Percentiles rank a stretch among this genome's conserved stretches.
Evolutionary conservation across 2,329 filamentous ascomycete genomes (phyloP).

Genomic region (Sclerotinia spermophila): DNA sequence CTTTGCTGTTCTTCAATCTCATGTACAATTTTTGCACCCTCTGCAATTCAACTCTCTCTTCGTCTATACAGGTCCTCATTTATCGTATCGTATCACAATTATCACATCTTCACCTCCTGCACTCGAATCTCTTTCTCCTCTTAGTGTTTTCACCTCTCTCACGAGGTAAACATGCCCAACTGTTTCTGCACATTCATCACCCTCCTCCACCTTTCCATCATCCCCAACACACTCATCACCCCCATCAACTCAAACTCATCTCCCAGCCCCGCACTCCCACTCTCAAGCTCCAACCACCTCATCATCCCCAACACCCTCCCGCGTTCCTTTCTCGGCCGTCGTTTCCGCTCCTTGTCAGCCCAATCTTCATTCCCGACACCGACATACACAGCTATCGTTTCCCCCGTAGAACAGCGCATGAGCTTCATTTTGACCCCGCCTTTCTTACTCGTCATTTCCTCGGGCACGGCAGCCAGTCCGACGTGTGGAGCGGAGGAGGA

Average conservation of each 20-base stretch:
- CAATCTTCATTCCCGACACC: conserved; percentile 23
- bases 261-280: conserved; percentile 24
- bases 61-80: background rate
- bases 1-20: background rate
- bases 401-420: conserved; percentile 27
- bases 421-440: conserved; percentile 29
- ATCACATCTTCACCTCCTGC: background rate
- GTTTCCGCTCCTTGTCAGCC: conserved; percentile 25
- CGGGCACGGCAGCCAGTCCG: background rate
- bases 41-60: background rate
- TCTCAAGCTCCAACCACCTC: conserved; percentile 15
- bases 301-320: conserved; percentile 10
- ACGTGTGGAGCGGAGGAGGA: background rate
- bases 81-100: background rate
- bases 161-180: conserved; percentile 18
- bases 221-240: conserved; percentile 28
- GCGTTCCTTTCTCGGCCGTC: conserved; percentile 23
- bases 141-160: background rate
- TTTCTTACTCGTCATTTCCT: conserved; percentile 22
- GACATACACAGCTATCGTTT: conserved; percentile 33
- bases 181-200: conserved; percentile 21
- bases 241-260: conserved; percentile 32
- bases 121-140: background rate
- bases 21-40: conserved; percentile 1
- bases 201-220: conserved; percentile 31